phyloP scores from a whole-genome alignment of 225 moss, liverwort and hornwort genomes.

The Climacium dendroides region DNA sequence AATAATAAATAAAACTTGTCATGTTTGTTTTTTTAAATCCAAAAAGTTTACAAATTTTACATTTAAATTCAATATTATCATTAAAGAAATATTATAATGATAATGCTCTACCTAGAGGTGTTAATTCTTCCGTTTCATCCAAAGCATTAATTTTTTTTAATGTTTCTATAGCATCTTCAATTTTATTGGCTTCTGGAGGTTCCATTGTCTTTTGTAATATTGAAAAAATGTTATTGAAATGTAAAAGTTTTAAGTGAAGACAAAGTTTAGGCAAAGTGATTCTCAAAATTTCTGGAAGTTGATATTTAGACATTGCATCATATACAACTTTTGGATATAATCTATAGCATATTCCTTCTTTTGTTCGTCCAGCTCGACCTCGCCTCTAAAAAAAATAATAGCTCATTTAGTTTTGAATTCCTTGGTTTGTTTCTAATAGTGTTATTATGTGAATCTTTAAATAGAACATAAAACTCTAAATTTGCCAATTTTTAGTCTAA shows the following conservation, averaged over 20 bases:
- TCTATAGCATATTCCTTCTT: conserved; percentile 55
- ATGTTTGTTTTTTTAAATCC: not conserved
- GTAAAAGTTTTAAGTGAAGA: conserved; percentile 57
- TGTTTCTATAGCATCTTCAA: conserved; percentile 53
- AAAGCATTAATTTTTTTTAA: conserved; percentile 59
- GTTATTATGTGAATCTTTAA: not conserved
- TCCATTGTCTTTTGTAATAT: conserved; percentile 62
- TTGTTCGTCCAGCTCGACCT: conserved; percentile 64
- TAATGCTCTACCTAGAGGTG: conserved; percentile 44
- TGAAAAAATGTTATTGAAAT: conserved; percentile 14
- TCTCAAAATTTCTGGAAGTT: conserved; percentile 71
- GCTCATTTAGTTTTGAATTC: not conserved
- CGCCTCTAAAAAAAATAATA: conserved; percentile 18
- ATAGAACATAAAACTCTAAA: not conserved
- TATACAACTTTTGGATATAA: conserved; percentile 64
- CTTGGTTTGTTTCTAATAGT: no score
- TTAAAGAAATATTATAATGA: no score
- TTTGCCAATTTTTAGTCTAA: no score
- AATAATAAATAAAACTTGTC: not conserved
- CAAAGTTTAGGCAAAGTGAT: conserved; percentile 56
- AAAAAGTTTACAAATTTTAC: not conserved
- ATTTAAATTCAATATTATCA: not conserved
- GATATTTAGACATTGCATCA: conserved; percentile 57
- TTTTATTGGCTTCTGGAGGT: conserved; percentile 33
- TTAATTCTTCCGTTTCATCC: conserved; percentile 43